These are phyloP conservation scores for Ganoderma meredithae DNA, from an alignment of 1,284 basidiomycete species.

Conservation along the genomic window DNA sequence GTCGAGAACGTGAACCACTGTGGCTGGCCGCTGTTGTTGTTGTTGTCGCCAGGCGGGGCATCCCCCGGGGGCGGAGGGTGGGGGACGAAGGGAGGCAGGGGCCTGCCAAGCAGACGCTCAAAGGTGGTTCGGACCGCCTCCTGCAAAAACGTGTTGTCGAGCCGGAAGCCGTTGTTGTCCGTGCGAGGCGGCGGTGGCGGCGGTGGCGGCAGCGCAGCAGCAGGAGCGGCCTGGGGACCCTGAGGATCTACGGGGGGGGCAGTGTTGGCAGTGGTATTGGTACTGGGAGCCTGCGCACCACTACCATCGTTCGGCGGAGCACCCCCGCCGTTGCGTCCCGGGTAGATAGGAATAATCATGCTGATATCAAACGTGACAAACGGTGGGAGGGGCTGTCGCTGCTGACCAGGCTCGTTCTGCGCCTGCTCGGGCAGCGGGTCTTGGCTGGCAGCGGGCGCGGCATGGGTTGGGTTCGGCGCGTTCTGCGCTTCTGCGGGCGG, in stretches of 20 bases:
- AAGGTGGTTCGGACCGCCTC: conserved; percentile 27
- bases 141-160: conserved; percentile 26
- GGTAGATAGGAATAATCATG: conserved; percentile 30
- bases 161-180: conserved; percentile 27
- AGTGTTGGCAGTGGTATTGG: neutral
- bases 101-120: conserved; percentile 28
- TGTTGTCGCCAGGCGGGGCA: conserved; percentile 20
- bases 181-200: conserved; percentile 25
- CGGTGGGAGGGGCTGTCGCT: conserved; percentile 25
- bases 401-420: conserved; percentile 13
- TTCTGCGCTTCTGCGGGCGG: conserved; percentile 12
- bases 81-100: conserved; percentile 15
- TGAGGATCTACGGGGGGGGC: neutral
- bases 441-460: conserved; percentile 5
- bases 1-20: conserved; percentile 24
- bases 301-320: conserved; percentile 9
- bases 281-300: conserved; percentile 1
- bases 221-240: conserved; percentile 6
- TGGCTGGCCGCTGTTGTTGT: conserved; percentile 8
- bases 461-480: conserved; percentile 3
- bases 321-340: conserved; percentile 21
- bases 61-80: conserved; percentile 14
- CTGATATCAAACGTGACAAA: conserved; percentile 33
- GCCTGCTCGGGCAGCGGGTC: conserved; percentile 13
- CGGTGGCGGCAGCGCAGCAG: conserved; percentile 17